These are phyloP conservation scores for Debaryomyces psychrophilus DNA, from an alignment of 1,139 yeast genomes.

Conservation along the genomic window DNA sequence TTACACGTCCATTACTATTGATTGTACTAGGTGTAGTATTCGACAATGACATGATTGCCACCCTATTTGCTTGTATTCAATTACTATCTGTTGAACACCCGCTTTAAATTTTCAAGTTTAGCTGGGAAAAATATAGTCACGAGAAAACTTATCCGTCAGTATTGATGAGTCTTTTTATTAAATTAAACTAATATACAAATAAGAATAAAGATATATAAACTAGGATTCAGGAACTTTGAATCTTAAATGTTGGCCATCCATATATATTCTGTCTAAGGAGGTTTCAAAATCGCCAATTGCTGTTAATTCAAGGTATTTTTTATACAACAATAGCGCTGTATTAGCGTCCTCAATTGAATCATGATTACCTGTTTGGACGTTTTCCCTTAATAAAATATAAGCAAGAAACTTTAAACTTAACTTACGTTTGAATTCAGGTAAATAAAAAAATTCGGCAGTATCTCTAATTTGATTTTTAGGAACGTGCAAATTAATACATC, in stretches of 20 bases:
- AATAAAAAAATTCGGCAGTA: slow-evolving; percentile 78
- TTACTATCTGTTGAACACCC: not conserved
- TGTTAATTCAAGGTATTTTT: slow-evolving; percentile 65
- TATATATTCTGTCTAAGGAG: slow-evolving; percentile 66
- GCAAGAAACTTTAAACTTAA: slow-evolving; percentile 89
- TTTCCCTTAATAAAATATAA: slow-evolving; percentile 70
- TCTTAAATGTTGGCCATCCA: slow-evolving; percentile 64
- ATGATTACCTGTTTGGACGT: slow-evolving; percentile 91
- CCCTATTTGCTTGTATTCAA: not conserved
- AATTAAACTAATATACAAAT: slow-evolving; percentile 9
- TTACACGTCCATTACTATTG: slow-evolving; percentile 4
- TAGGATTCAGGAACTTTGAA: slow-evolving; percentile 42
- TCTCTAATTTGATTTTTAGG: slow-evolving; percentile 86
- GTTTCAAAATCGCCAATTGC: slow-evolving; percentile 61
- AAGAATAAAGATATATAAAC: slow-evolving; percentile 1
- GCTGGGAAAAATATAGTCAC: slow-evolving; percentile 5
- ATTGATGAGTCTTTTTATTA: not conserved
- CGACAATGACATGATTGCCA: slow-evolving; percentile 9
- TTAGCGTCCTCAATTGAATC: slow-evolving; percentile 96
- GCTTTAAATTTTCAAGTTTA: slow-evolving; percentile 3
- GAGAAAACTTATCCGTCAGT: not conserved
- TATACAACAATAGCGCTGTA: slow-evolving; percentile 79
- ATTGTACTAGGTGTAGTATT: slow-evolving; percentile 4
- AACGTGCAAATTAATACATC: slow-evolving; percentile 88
- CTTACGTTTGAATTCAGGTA: slow-evolving; percentile 70